Conservation (phyloP, 441 rosid genomes). For the Pelargonium fulgidum region DNA sequence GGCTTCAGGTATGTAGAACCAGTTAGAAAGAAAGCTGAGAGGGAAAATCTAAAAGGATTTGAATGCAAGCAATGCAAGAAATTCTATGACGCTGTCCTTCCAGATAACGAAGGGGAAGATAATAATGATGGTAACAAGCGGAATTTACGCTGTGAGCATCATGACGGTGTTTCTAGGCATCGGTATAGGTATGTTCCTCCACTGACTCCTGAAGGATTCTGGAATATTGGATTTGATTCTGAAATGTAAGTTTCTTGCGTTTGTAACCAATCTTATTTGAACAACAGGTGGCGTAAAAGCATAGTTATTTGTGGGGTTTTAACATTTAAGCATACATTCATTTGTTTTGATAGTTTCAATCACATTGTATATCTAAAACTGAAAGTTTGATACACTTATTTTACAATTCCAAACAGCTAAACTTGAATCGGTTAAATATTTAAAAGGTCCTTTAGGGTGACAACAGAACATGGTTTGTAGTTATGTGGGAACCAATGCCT, state of each 20-base stretch:
- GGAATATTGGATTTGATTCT: conserved; percentile 94
- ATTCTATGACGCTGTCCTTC: conserved; percentile 88
- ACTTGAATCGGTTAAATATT: not conserved
- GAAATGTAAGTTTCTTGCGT: conserved; percentile 47
- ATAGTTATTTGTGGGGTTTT: not conserved
- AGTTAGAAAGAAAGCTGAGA: conserved; percentile 72
- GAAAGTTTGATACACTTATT: not conserved
- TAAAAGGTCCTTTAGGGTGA: not conserved
- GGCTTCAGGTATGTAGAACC: conserved; percentile 68
- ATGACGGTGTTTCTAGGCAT: conserved; percentile 91
- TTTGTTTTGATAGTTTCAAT: not conserved
- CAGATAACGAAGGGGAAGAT: conserved; percentile 29
- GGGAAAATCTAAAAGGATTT: conserved; percentile 64
- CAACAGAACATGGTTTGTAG: not conserved
- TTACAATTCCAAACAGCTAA: not conserved
- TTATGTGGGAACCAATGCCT: not conserved
- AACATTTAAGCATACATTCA: not conserved
- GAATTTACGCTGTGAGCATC: conserved; percentile 75
- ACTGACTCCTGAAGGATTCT: conserved; percentile 87
- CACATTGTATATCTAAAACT: not conserved
- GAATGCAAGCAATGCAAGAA: conserved; percentile 97
- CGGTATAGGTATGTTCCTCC: conserved; percentile 76
- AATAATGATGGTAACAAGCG: conserved; percentile 25
- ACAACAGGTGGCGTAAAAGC: not conserved
- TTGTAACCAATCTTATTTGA: conserved; percentile 8